Evolutionary conservation across 768 basidiomycete species (phyloP), one percentile per base, ranked within the genome.

Genomic region (Rubroboletus satanas): DNA sequence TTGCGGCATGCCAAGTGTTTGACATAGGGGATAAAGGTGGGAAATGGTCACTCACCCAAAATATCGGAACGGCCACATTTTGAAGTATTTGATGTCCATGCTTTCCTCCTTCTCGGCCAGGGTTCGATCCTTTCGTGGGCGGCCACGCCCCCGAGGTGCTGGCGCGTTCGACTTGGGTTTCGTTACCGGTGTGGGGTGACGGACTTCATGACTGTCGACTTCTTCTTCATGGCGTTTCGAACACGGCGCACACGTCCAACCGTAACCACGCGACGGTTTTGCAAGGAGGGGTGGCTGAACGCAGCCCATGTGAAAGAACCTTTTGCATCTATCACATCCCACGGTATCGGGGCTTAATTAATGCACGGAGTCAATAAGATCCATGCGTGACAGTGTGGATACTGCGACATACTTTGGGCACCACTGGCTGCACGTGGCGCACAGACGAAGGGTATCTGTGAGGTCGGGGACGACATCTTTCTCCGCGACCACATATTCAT

Each of bases 201-300:
- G 84, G 45, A 83, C 79, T 29, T 86, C 84, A 60, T 87, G 84
- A 57, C 84, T 82, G 66, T 89, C 87, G 45, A 93, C 88, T 66
- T 90, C 84, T 63, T 93, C 88, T 62, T 93, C 93, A 66, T 95
- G 89, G 60, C 82, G 82, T 50, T 84, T 82, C 11, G 93, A 89
- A 70, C 95, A 98, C 1, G 93, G 92, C 0, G 91, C 90, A 64
- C 96, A 98, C 10, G 93, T 93, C 96, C 96, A 98, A 21, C 91
- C 93, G 73, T 98, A 98, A 43, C 96, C 96, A 58, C 93, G 84
- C 23, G 93, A 92, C 14, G 96, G 96, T 71, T 98, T 98, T 2
- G 88, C 88, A 17, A 80, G 76, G 8, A 98, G 75, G 3, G 96
- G 96, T 23, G 96, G 96, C 60, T 91, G 88, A 50, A 97, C 88